Base-by-base conservation (phyloP, 1,139 yeast species). In the Candida freyschussii region DNA sequence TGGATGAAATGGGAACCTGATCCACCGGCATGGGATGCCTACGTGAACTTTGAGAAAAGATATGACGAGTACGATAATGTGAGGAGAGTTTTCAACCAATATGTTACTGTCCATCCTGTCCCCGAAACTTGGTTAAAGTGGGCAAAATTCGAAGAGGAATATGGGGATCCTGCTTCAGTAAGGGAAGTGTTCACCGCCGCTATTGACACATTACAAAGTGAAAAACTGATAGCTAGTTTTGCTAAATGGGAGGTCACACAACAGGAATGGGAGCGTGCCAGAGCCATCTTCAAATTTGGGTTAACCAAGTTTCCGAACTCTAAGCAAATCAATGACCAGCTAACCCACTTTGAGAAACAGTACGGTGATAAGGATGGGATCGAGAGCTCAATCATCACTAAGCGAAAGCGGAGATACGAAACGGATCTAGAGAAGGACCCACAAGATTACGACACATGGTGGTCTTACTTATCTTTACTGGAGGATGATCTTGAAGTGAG, bases 1-100 rank as follows among this genome's bases (percentile, higher is more conserved):
- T 91, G 98, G 98, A 61, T 84, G 40, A 61, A 66, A 14, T 84
- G 95, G 87, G 75, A 72, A 35, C 63, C 66, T 0, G 70, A 69
- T 11, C 62, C 65, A 2, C 59, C 65, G 2, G 86, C 84, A 0
- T 89, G 95, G 94, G 74, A 70, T 32, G 76, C 91, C 3, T 89
- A 75, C 53, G 62, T 85, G 21, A 71, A 71, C 38, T 77, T 87
- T 58, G 95, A 86, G 54, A 69, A 64, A 34, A 62, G 96, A 30
- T 63, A 55, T 30, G 70, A 66, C 7, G 84, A 82, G 43, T 57
- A 52, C 36, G 65, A 57, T 4, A 72, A 75, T 26, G 86, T 70
- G 2, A 59, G 96, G 37, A 53, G 59, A 1, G 56, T 86, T 0
- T 86, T 63, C 55, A 63, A 67, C 29, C 63, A 75, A 34, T 80